phyloP scores from a whole-genome alignment of 2,329 filamentous ascomycete species.

The Thielaviopsis punctulata region DNA sequence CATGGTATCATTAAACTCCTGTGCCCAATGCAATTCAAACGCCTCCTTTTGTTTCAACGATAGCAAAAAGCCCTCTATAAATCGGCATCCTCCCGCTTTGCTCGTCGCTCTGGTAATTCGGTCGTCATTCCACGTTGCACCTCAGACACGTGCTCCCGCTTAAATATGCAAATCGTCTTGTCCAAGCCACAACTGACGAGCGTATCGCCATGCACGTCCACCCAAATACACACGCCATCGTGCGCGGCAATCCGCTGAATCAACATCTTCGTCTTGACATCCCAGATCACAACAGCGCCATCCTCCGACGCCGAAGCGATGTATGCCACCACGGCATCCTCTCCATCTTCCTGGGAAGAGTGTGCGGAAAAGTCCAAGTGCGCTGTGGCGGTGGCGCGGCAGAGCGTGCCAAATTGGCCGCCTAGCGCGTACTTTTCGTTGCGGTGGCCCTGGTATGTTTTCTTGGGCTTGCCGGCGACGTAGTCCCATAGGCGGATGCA shows the following conservation, averaged over 20 bases:
- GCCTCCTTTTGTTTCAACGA: not conserved
- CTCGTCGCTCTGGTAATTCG: not conserved
- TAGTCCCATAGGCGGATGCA: slow-evolving; percentile 92
- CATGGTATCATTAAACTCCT: not conserved
- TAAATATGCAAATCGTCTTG: slow-evolving; percentile 32
- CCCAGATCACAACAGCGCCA: slow-evolving; percentile 73
- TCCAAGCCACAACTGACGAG: slow-evolving; percentile 43
- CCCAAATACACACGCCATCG: slow-evolving; percentile 47
- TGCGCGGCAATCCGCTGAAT: slow-evolving; percentile 47
- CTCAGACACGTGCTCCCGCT: slow-evolving; percentile 10
- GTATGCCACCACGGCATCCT: slow-evolving; percentile 30
- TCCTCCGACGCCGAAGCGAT: slow-evolving; percentile 78
- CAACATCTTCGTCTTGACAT: slow-evolving; percentile 69
- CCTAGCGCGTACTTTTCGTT: slow-evolving; percentile 76
- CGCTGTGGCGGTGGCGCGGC: slow-evolving; percentile 11
- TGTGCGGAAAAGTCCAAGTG: too few relatives aligned
- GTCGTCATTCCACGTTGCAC: not conserved
- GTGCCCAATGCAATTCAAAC: not conserved
- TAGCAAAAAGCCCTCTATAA: not conserved
- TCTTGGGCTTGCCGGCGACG: slow-evolving; percentile 74
- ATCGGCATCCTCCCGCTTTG: not conserved
- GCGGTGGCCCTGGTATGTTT: slow-evolving; percentile 87
- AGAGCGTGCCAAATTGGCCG: slow-evolving; percentile 55
- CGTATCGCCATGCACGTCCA: slow-evolving; percentile 38
- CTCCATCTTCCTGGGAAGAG: not conserved